A percentile compares a stretch with the other conserved stretches of the same genome.
Conservation (phyloP, 495 filamentous ascomycete genomes). For the Lepidopterella palustris region DNA sequence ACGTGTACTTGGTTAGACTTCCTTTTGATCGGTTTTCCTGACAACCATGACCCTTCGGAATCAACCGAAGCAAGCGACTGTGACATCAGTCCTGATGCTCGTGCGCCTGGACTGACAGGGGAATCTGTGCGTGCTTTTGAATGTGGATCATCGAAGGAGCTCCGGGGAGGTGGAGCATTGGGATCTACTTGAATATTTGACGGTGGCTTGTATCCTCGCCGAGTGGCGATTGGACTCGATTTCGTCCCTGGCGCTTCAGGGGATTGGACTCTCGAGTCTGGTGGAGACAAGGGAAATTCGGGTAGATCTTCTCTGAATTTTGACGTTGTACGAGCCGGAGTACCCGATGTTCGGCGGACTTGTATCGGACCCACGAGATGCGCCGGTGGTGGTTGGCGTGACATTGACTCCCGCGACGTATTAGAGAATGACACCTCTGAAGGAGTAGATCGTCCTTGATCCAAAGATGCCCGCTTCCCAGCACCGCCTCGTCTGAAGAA, state of each 20-base stretch:
- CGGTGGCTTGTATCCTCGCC: slow-evolving; percentile 15
- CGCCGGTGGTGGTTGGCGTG: slow-evolving; percentile 44
- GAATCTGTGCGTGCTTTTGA: slow-evolving; percentile 28
- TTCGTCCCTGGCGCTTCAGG: slow-evolving; percentile 42
- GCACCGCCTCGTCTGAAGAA: slow-evolving; percentile 65
- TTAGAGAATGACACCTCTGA: slow-evolving; percentile 62
- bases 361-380: slow-evolving; percentile 37
- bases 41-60: slow-evolving; percentile 89
- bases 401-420: slow-evolving; percentile 76
- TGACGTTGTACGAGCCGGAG: slow-evolving; percentile 71
- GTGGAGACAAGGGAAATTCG: slow-evolving; percentile 72
- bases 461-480: slow-evolving; percentile 53
- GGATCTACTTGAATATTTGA: slow-evolving; percentile 7
- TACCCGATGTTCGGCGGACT: slow-evolving; percentile 39
- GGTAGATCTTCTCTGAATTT: slow-evolving; percentile 92
- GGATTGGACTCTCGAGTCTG: slow-evolving; percentile 73
- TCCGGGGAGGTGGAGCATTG: slow-evolving; percentile 1
- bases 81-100: slow-evolving; percentile 44
- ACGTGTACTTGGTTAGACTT: slow-evolving; percentile 42
- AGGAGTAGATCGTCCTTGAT: slow-evolving; percentile 45
- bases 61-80: slow-evolving; percentile 81
- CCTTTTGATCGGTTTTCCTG: slow-evolving; percentile 55
- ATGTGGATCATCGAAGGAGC: not conserved
- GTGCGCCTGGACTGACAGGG: slow-evolving; percentile 31
- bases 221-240: slow-evolving; percentile 14